Conservation (phyloP, 306 rosid species). For the Abrus pulchellus region DNA sequence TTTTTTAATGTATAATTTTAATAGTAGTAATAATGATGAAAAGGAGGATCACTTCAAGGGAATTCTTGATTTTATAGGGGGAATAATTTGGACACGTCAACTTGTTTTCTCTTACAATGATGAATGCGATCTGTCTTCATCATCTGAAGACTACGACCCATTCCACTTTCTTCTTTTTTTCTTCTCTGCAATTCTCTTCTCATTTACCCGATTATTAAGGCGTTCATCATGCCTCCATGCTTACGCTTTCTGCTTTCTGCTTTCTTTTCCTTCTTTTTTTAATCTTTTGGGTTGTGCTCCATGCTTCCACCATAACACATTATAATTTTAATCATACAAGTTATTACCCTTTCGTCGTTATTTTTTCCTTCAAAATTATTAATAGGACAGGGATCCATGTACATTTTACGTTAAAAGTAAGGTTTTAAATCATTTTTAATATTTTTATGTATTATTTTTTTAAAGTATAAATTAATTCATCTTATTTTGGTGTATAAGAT, state of each 20-base stretch:
- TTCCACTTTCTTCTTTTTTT: slow-evolving; percentile 13
- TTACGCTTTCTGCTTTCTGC: neutral
- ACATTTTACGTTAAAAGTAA: neutral
- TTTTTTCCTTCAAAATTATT: neutral
- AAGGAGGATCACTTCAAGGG: slow-evolving; percentile 5
- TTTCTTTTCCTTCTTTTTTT: neutral
- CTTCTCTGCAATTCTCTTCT: neutral
- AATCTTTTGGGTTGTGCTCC: neutral
- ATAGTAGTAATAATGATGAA: neutral
- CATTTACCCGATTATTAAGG: neutral
- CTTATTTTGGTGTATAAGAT: no score
- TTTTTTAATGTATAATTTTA: no score
- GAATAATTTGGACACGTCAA: slow-evolving; percentile 19
- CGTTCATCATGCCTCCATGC: slow-evolving; percentile 36
- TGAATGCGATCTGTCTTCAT: slow-evolving; percentile 14
- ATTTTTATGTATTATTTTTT: neutral
- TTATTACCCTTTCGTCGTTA: neutral
- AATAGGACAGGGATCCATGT: neutral
- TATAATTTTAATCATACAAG: neutral
- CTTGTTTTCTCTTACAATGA: neutral
- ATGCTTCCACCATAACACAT: neutral
- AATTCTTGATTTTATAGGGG: neutral
- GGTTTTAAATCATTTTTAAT: neutral
- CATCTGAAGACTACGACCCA: slow-evolving; percentile 34
- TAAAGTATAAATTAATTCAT: no score